Conservation (phyloP, 2,329 filamentous ascomycete genomes). For the Cladosporium halotolerans region DNA sequence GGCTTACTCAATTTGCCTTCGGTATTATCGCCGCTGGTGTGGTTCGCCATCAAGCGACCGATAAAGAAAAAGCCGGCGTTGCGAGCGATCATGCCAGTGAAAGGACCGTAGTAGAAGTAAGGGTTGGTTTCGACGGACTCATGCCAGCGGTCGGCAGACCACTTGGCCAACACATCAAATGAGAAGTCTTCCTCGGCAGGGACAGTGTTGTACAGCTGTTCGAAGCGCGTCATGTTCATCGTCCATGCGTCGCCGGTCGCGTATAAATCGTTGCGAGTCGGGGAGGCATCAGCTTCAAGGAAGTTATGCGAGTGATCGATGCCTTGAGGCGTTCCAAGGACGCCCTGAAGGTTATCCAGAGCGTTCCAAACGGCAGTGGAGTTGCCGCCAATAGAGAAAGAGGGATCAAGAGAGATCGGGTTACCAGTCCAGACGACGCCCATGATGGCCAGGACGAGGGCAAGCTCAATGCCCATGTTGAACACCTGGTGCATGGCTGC, state of each 20-base stretch:
- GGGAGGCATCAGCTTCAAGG: conserved; percentile 50
- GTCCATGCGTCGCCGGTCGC: conserved; percentile 40
- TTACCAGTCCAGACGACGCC: conserved; percentile 28
- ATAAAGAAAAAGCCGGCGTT: conserved; percentile 22
- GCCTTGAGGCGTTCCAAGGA: conserved; percentile 24
- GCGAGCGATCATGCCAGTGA: conserved; percentile 23
- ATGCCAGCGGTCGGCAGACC: conserved; percentile 22
- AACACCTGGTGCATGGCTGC: conserved; percentile 17
- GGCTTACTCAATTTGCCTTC: conserved; percentile 28
- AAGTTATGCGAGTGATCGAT: conserved; percentile 50
- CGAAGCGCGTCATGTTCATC: conserved; percentile 49
- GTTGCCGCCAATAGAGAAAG: conserved; percentile 25
- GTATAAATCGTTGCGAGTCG: conserved; percentile 50
- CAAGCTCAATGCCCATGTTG: conserved; percentile 27
- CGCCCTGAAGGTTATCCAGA: conserved; percentile 26
- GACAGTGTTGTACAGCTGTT: conserved; percentile 37
- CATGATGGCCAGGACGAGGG: conserved; percentile 25
- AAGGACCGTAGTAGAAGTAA: conserved; percentile 27
- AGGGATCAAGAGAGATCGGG: conserved; percentile 37
- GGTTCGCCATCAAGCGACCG: conserved; percentile 25
- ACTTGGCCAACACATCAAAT: conserved; percentile 26
- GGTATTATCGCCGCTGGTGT: conserved; percentile 23
- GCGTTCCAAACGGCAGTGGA: conserved; percentile 32
- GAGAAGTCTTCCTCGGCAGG: conserved; percentile 19
- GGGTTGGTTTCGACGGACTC: conserved; percentile 23